phyloP scores from a whole-genome alignment of 164 flowering plant species.

The Chloranthus sessilifolius region DNA sequence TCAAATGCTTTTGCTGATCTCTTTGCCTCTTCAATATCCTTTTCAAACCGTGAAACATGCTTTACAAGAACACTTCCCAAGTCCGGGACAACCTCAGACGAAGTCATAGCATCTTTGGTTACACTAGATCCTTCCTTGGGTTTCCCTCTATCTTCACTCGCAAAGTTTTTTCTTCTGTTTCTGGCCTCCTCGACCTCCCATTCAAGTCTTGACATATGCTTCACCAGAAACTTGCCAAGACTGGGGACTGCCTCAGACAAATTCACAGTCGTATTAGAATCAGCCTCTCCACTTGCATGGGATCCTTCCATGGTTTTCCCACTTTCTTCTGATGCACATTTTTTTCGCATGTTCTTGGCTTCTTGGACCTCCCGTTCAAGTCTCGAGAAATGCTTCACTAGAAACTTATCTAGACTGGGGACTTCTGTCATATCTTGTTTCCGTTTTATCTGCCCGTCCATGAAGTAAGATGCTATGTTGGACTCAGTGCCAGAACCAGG shows the following conservation, averaged over 20 bases:
- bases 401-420: slow-evolving; percentile 74
- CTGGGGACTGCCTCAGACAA: slow-evolving; percentile 30
- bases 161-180: slow-evolving; percentile 29
- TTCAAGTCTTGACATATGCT: slow-evolving; percentile 74
- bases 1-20: slow-evolving; percentile 20
- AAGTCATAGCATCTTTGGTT: slow-evolving; percentile 6
- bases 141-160: neutral
- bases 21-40: slow-evolving; percentile 53
- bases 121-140: neutral
- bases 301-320: slow-evolving; percentile 12
- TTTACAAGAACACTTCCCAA: slow-evolving; percentile 54
- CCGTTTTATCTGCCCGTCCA: slow-evolving; percentile 20
- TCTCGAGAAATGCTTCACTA: slow-evolving; percentile 80
- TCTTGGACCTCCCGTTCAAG: slow-evolving; percentile 83
- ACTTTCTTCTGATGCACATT: slow-evolving; percentile 17
- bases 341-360: slow-evolving; percentile 51
- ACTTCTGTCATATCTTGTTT: slow-evolving; percentile 41
- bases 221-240: slow-evolving; percentile 73
- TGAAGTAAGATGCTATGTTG: slow-evolving; percentile 3
- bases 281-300: slow-evolving; percentile 2
- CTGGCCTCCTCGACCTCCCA: slow-evolving; percentile 76
- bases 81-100: slow-evolving; percentile 28
- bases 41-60: slow-evolving; percentile 58
- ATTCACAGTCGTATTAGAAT: slow-evolving; percentile 1
- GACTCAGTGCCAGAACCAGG: slow-evolving; percentile 17